These are phyloP conservation scores for Chlamydomonas sphaeroides DNA, from an alignment of 139 green algal species.

Conservation along the genomic window DNA sequence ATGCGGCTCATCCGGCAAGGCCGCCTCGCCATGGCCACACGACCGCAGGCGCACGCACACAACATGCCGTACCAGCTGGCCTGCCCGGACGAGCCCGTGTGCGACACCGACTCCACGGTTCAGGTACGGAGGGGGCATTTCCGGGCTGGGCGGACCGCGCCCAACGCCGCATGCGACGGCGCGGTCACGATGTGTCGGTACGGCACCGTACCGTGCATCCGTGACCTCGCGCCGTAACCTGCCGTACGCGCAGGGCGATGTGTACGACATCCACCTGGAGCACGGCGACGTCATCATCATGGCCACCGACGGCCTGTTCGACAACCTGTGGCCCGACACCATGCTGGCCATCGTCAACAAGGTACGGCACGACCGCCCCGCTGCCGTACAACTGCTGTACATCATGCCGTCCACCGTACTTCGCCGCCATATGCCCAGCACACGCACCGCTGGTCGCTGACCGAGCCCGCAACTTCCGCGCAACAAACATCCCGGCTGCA, in stretches of 20 bases:
- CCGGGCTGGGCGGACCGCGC: too few relatives aligned
- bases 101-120: constrained; percentile 55
- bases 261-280: constrained; percentile 65
- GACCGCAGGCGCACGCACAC: constrained; percentile 85
- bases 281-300: constrained; percentile 86
- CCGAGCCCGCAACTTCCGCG: too few relatives aligned
- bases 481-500: too few relatives aligned
- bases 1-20: constrained; percentile 72
- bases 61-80: constrained; percentile 95
- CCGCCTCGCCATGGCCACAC: constrained; percentile 69
- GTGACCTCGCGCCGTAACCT: too few relatives aligned
- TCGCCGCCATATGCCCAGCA: too few relatives aligned
- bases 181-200: too few relatives aligned
- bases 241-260: constrained; percentile 1
- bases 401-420: too few relatives aligned
- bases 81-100: constrained; percentile 47
- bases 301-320: constrained; percentile 94
- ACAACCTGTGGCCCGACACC: constrained; percentile 96
- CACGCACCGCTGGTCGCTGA: too few relatives aligned
- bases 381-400: too few relatives aligned
- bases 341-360: constrained; percentile 62
- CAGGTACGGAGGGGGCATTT: too few relatives aligned
- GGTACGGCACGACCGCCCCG: constrained; percentile 1
- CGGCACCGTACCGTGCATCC: too few relatives aligned
- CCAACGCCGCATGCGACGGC: too few relatives aligned